These are phyloP conservation scores for Mrakia hoshinonis DNA, from an alignment of 768 basidiomycete genomes.

Conservation along the genomic window DNA sequence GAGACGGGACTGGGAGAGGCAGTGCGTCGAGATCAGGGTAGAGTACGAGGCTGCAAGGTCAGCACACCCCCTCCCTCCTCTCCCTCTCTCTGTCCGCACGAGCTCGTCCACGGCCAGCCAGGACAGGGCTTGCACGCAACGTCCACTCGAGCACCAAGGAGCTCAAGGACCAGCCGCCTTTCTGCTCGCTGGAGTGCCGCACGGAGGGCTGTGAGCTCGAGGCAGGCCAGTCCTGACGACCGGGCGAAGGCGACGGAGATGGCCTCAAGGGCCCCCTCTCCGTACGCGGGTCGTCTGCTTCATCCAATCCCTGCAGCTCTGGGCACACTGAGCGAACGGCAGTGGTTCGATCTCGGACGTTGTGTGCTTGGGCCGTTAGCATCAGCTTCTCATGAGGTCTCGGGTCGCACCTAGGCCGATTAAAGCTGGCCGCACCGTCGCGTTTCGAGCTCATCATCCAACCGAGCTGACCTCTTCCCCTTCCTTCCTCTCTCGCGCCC, in stretches of 20 bases:
- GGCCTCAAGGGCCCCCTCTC: neutral
- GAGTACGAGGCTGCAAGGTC: slow-evolving; percentile 18
- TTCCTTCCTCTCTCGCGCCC: neutral
- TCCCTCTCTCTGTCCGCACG: too few species aligned
- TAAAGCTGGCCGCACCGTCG: neutral
- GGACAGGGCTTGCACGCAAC: neutral
- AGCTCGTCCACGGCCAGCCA: neutral
- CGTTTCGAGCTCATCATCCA: neutral
- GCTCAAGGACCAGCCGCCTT: too few species aligned
- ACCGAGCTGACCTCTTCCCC: neutral
- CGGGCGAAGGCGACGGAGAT: neutral
- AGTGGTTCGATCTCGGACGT: too few species aligned
- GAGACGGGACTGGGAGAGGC: neutral
- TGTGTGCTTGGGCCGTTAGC: too few species aligned
- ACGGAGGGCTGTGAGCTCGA: too few species aligned
- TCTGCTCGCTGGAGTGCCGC: too few species aligned
- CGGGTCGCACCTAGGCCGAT: too few species aligned
- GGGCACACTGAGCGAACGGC: neutral
- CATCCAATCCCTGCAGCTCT: neutral
- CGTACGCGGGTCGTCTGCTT: neutral
- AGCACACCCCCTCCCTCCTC: neutral
- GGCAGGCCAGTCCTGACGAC: too few species aligned
- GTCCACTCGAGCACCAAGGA: too few species aligned
- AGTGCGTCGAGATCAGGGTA: neutral
- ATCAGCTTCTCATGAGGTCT: too few species aligned